Conservation (phyloP, 352 stramenopile species). For the Phytophthora boehmeriae region DNA sequence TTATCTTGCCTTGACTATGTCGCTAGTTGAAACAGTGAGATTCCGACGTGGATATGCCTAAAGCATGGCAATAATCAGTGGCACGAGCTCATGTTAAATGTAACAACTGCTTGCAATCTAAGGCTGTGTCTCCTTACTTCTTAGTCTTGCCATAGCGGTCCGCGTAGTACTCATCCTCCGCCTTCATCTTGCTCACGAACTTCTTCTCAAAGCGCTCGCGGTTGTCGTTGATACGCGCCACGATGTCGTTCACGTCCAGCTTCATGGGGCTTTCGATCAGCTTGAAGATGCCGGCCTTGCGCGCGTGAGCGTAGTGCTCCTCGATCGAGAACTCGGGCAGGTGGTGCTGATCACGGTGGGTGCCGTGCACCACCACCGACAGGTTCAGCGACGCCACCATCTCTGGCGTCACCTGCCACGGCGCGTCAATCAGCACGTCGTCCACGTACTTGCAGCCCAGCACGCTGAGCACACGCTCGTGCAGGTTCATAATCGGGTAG, state of each 20-base stretch:
- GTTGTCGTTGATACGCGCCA: slow-evolving; percentile 90
- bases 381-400: slow-evolving; percentile 95
- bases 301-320: slow-evolving; percentile 81
- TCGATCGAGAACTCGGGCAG: slow-evolving; percentile 66
- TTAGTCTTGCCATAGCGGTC: slow-evolving; percentile 81
- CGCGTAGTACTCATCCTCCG: slow-evolving; percentile 93
- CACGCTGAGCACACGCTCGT: slow-evolving; percentile 97
- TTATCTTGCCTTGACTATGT: not conserved
- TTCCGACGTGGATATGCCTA: slow-evolving; percentile 24
- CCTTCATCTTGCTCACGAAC: slow-evolving; percentile 93
- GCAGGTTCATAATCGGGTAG: slow-evolving; percentile 98
- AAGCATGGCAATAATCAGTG: not conserved
- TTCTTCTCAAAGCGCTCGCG: slow-evolving; percentile 92
- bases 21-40: slow-evolving; percentile 5
- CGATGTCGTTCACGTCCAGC: slow-evolving; percentile 88
- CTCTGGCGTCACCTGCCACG: slow-evolving; percentile 94
- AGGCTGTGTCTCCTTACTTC: slow-evolving; percentile 40
- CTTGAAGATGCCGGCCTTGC: slow-evolving; percentile 85
- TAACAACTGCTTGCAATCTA: not conserved
- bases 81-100: not conserved
- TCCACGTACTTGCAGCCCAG: slow-evolving; percentile 97
- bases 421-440: slow-evolving; percentile 98
- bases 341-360: slow-evolving; percentile 80
- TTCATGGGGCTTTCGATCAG: slow-evolving; percentile 72
- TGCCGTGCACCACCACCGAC: slow-evolving; percentile 85